Evolutionary conservation across 2,329 filamentous ascomycete genomes (phyloP).

Genomic region (Stemphylium beticola): DNA sequence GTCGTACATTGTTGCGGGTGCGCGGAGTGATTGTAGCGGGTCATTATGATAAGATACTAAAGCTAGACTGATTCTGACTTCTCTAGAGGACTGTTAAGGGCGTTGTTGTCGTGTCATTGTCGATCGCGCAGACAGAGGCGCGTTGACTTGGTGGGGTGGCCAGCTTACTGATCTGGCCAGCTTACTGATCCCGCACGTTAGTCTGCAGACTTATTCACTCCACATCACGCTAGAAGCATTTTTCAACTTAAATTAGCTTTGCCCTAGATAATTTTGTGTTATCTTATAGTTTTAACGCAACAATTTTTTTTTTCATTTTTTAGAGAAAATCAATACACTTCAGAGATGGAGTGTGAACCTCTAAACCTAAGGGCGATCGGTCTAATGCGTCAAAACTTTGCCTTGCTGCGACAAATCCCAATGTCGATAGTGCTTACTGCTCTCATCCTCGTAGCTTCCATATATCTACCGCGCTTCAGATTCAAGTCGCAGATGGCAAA

Average conservation of each 20-base stretch:
- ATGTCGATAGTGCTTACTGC: slow-evolving; percentile 29
- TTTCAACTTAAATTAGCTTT: not conserved
- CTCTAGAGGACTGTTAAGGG: not conserved
- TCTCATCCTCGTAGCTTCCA: slow-evolving; percentile 26
- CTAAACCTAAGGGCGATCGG: not conserved
- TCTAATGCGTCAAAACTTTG: not conserved
- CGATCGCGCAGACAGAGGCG: not conserved
- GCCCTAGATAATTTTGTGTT: not conserved
- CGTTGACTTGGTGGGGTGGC: not conserved
- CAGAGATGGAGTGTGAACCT: not conserved
- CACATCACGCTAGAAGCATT: not conserved
- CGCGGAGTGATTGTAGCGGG: not conserved
- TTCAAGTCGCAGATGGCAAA: slow-evolving; percentile 29
- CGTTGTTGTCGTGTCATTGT: not conserved
- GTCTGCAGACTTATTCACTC: too few relatives aligned
- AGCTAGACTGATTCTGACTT: not conserved
- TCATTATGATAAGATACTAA: not conserved
- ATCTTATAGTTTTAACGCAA: not conserved
- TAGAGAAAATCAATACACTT: not conserved
- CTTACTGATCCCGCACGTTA: too few relatives aligned
- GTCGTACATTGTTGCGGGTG: not conserved
- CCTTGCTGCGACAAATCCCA: slow-evolving; percentile 18
- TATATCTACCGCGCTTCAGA: slow-evolving; percentile 30
- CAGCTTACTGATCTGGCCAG: not conserved
- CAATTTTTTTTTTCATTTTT: not conserved